phyloP scores from a whole-genome alignment of 306 rosid genomes.

The Gillenia trifoliata region DNA sequence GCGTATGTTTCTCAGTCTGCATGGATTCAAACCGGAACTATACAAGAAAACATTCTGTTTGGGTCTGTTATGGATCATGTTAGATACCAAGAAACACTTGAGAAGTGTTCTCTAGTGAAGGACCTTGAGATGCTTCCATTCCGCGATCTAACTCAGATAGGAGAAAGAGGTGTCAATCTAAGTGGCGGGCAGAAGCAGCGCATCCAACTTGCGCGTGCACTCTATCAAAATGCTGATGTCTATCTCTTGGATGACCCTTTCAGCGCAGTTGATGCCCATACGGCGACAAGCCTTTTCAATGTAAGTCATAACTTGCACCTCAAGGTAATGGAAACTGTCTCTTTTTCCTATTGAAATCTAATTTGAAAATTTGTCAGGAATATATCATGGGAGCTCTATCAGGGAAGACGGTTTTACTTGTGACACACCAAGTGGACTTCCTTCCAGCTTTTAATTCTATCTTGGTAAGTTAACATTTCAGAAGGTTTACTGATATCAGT shows the following conservation, averaged over 20 bases:
- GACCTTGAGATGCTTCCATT: conserved; percentile 56
- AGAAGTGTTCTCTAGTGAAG: conserved; percentile 39
- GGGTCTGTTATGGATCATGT: conserved; percentile 40
- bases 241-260: conserved; percentile 61
- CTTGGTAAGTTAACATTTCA: conserved; percentile 27
- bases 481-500: background rate
- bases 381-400: conserved; percentile 48
- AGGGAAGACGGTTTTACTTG: conserved; percentile 47
- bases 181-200: conserved; percentile 56
- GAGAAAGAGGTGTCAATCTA: conserved; percentile 55
- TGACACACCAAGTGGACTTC: conserved; percentile 64
- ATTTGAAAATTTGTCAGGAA: conserved; percentile 27
- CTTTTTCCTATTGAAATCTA: background rate
- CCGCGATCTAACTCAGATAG: conserved; percentile 49
- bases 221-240: conserved; percentile 48
- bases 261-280: conserved; percentile 69
- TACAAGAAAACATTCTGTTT: conserved; percentile 46
- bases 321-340: background rate
- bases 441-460: conserved; percentile 36
- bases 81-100: conserved; percentile 43
- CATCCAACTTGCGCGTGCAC: conserved; percentile 52
- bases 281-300: conserved; percentile 40
- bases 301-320: conserved; percentile 21
- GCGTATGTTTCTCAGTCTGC: conserved; percentile 61
- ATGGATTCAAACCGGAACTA: conserved; percentile 56